These are phyloP conservation scores for Solanum hybrid DNA, from an alignment of 305 asterid genomes.

Conservation along the genomic window DNA sequence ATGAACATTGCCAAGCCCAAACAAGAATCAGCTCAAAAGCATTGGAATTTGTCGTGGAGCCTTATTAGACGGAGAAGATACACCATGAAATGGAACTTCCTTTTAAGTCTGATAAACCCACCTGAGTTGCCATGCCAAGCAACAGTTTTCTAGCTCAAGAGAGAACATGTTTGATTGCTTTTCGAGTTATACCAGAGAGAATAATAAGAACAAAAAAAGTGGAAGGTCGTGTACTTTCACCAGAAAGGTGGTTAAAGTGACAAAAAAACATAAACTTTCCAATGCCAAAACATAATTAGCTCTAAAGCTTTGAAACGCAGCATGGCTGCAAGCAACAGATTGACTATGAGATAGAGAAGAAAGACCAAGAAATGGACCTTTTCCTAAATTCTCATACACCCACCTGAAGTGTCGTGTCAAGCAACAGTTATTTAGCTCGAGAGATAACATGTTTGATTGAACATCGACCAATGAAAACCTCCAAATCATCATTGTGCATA, in stretches of 20 bases:
- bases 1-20: background rate
- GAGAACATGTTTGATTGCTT: background rate
- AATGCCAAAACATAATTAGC: background rate
- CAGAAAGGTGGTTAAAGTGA: background rate
- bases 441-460: background rate
- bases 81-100: background rate
- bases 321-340: background rate
- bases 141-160: background rate
- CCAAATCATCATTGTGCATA: background rate
- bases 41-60: background rate
- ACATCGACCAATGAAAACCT: background rate
- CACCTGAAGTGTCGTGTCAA: background rate
- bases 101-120: background rate
- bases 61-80: background rate
- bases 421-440: background rate
- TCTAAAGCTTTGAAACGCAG: background rate
- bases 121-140: background rate
- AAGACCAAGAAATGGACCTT: background rate
- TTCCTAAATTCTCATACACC: background rate
- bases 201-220: background rate
- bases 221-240: background rate
- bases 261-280: no score
- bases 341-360: background rate
- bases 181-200: background rate
- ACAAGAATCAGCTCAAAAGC: background rate